A percentile compares a stretch with the other conserved stretches of the same genome.
These are phyloP conservation scores for Chrysanthemum lavandulifolium DNA, from an alignment of 129 eudicot genomes.

Conservation along the genomic window DNA sequence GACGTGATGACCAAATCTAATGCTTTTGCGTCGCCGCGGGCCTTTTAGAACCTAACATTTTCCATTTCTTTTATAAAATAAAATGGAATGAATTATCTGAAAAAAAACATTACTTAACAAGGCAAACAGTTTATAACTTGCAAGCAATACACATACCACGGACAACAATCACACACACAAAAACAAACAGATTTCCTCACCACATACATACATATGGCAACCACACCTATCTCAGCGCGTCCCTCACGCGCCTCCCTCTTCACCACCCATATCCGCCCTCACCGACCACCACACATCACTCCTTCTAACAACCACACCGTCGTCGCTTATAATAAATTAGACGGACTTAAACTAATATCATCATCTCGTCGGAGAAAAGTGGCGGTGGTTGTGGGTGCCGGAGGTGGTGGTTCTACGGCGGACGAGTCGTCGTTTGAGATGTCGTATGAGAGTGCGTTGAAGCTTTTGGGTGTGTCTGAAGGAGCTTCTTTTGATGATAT, in stretches of 20 bases:
- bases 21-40: too few species aligned
- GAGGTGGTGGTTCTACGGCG: slow-evolving; percentile 68
- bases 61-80: too few species aligned
- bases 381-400: slow-evolving; percentile 34
- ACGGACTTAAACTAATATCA: slow-evolving; percentile 2
- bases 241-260: slow-evolving; percentile 51
- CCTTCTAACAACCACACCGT: too few species aligned
- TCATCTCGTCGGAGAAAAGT: slow-evolving; percentile 40
- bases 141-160: slow-evolving; percentile 30
- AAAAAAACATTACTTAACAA: neutral
- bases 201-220: slow-evolving; percentile 48
- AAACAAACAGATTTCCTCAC: slow-evolving; percentile 18
- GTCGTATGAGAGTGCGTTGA: slow-evolving; percentile 77
- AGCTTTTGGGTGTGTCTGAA: slow-evolving; percentile 74
- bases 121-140: slow-evolving; percentile 11
- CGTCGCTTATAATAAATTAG: too few species aligned
- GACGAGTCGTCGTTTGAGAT: slow-evolving; percentile 83
- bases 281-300: slow-evolving; percentile 19
- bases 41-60: too few species aligned
- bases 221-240: slow-evolving; percentile 68
- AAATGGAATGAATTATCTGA: neutral
- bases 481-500: slow-evolving; percentile 81
- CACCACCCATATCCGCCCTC: slow-evolving; percentile 17
- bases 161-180: slow-evolving; percentile 32
- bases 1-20: too few species aligned